Evolutionary conservation across 345 rosid genomes (phyloP), one percentile per base, ranked within the genome.

Genomic region (Lumnitzera littorea): DNA sequence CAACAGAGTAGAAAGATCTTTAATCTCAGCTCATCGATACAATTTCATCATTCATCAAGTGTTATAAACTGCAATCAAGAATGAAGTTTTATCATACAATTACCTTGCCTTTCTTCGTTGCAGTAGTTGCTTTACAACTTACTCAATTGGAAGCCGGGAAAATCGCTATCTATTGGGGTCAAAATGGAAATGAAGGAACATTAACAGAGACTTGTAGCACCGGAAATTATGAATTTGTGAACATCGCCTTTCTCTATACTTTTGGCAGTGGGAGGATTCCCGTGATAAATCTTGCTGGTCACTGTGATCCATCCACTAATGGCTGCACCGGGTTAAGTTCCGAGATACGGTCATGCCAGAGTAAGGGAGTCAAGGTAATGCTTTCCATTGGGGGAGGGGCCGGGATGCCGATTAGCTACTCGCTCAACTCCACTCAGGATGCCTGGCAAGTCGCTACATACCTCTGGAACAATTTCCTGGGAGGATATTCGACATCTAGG

Each of bases 121-220:
- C 27, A 16, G 4, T 47, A 24, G 52, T 63, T 11, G 53, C 36
- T 0, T 48, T 67, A 14, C 48, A 50, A 16, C 60, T 55, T 8
- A 50, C 25, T 16, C 36, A 55, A 55, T 60, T 67, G 2, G 13
- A 56, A 24, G 76, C 65, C 12, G 74, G 74, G 2, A 72, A 74
- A 52, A 78, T 78, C 48, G 53, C 76, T 24, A 63, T 74, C 63
- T 78, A 71, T 13, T 78, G 86, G 88, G 88, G 88, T 43, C 91
- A 82, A 65, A 80, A 74, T 41, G 84, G 86, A 57, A 74, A 77
- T 41, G 91, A 85, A 66, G 84, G 84, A 14, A 80, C 76, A 48
- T 67, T 80, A 31, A 31, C 79, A 2, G 63, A 66, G 53, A 77
- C 88, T 0, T 85, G 91, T 52, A 67, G 77, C 64, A 69, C 82